Percentiles rank a stretch among this genome's conserved stretches.
Evolutionary conservation across 192 early-diverging fungal species (phyloP).

Genomic region (Chytriomyces sp.): DNA sequence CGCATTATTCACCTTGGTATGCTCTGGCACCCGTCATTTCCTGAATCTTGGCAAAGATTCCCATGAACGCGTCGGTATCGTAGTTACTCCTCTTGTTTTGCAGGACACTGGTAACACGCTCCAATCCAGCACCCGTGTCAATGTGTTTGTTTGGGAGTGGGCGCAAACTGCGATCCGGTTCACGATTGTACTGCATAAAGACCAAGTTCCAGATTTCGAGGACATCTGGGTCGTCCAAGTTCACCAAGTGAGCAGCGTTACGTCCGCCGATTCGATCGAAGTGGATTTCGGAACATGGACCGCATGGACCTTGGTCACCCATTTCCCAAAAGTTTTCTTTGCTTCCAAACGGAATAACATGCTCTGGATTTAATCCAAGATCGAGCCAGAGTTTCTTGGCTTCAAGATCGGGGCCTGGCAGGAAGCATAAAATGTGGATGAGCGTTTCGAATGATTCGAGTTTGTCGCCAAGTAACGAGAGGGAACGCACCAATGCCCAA

Average conservation of each 20-base stretch:
- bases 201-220: constrained; percentile 99
- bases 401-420: constrained; percentile 74
- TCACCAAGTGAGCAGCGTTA: constrained; percentile 86
- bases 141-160: constrained; percentile 95
- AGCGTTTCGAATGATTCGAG: background rate
- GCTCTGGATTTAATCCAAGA: constrained; percentile 81
- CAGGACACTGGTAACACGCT: constrained; percentile 92
- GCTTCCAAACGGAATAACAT: constrained; percentile 78
- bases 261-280: constrained; percentile 96
- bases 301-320: constrained; percentile 76
- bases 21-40: constrained; percentile 81
- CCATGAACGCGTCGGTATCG: constrained; percentile 92
- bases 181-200: constrained; percentile 99
- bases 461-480: background rate
- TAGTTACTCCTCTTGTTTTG: constrained; percentile 97
- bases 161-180: constrained; percentile 82
- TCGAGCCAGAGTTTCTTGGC: constrained; percentile 91
- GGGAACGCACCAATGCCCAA: constrained; percentile 63
- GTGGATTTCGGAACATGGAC: constrained; percentile 97
- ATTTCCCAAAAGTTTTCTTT: constrained; percentile 98
- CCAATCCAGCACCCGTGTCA: constrained; percentile 97
- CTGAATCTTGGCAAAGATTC: constrained; percentile 83
- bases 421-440: background rate
- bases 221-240: constrained; percentile 96
- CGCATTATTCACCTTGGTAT: constrained; percentile 72